Base-by-base conservation (phyloP, 305 asterid genomes). In the Nicotiana rustica region DNA sequence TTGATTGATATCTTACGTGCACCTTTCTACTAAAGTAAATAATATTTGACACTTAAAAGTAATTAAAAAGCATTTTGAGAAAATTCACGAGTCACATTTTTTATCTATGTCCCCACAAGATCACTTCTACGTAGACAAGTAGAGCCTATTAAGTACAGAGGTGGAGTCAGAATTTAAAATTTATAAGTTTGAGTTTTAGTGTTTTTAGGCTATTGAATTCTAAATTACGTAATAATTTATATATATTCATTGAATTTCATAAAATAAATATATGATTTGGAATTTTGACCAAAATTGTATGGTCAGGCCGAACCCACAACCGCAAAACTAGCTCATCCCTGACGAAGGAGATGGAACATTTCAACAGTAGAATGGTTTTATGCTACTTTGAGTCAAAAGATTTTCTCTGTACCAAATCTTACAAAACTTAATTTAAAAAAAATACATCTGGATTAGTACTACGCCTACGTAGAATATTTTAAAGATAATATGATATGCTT, bases 141-240 rank as follows among this genome's bases (percentile, higher is more conserved):
- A 2, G 10, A 38, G 47, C 2, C 2, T 2, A 1, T 0, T 2
- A 0, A 6, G 1, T 6, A 38, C 47, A 1, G 2, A 38, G 2
- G 3, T 9, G 0, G 2, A 6, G 1, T 1, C 2, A 38, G 0
- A 1, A 38, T 38, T 38, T 6, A 0, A 38, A 38, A 0, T 38
- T 6, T 38, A 38, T 38, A 0, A 6, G 2, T 38, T 0, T 0
- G 10, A 38, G 0, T 38, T 38, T 1, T 38, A 38, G 9, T 38
- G 9, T 0, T 6, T 38, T 38, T 38, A 38, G 2, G 2, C 8
- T 38, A 38, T 5, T 38, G 8, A 1, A 38, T 36, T 36, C 2
- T 36, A 5, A 36, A 36, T 36, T 36, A 33, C 0, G 5, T 33
- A 5, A 36, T 36, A 36, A 36, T 36, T 36, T 36, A 0, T 36